These are phyloP conservation scores for Ricinus communis DNA, from an alignment of 345 rosid genomes.

Conservation along the genomic window DNA sequence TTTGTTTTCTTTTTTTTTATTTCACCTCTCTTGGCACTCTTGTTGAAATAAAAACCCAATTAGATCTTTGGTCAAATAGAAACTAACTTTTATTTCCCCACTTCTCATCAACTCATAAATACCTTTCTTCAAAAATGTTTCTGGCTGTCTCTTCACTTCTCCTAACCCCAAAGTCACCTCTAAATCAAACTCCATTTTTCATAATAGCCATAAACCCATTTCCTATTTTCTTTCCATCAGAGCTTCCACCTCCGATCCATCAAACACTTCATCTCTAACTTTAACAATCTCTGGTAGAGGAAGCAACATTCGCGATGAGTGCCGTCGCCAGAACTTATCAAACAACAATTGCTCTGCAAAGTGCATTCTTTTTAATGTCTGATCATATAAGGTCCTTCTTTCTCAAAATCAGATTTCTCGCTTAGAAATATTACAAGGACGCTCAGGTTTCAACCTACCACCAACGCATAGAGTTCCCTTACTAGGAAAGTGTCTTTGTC, in stretches of 20 bases:
- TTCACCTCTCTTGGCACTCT: no score
- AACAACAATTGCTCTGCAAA: slow-evolving; percentile 43
- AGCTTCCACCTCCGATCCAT: slow-evolving; percentile 11
- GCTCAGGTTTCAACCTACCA: no score
- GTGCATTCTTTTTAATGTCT: slow-evolving; percentile 58
- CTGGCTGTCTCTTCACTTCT: slow-evolving; percentile 34
- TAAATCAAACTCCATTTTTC: background rate
- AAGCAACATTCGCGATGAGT: slow-evolving; percentile 50
- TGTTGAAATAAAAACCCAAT: no score
- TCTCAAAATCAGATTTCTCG: slow-evolving; percentile 27
- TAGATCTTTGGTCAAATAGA: background rate
- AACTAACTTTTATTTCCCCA: background rate
- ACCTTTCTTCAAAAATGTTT: background rate
- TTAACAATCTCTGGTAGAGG: slow-evolving; percentile 15
- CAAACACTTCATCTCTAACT: slow-evolving; percentile 3
- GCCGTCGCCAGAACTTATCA: slow-evolving; percentile 38
- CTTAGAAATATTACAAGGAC: slow-evolving; percentile 29
- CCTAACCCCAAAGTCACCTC: background rate
- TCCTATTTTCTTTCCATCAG: slow-evolving; percentile 8
- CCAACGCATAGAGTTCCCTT: no score
- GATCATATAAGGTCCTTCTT: slow-evolving; percentile 15
- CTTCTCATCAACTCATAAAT: background rate
- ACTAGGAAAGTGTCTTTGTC: no score
- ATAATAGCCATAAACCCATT: background rate
- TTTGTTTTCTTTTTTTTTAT: no score